Base-by-base conservation (phyloP, 331 rosid genomes). In the Acacia concinna region DNA sequence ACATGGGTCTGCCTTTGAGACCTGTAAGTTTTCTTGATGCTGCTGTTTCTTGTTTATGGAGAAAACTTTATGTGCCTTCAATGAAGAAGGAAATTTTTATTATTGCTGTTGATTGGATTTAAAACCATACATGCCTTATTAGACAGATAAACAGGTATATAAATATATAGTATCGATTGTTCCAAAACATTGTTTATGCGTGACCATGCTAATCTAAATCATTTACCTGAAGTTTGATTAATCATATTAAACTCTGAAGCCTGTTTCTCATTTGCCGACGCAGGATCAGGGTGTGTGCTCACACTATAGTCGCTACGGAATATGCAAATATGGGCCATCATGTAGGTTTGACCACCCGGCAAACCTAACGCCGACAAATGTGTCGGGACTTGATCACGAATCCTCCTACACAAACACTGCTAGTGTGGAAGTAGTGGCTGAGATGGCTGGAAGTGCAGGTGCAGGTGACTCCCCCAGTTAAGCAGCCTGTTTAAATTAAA, bases 1-100 rank as follows among this genome's bases (percentile, higher is more conserved):
- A 96, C 89, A 91, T 86, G 86, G 99, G 99, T 75, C 92, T 93
- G 73, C 99, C 99, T 76, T 77, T 96, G 87, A 90, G 99, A 91
- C 97, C 99, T 40, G 98, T 96, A 87, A 93, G 97, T 68, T 79
- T 43, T 74, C 27, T 57, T 74, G 6, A 20, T 27, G 69, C 56
- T 32, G 25, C 51, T 54, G 49, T 63, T 34, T 51, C 57, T 35
- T 76, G 77, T 68, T 27, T 51, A 18, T 30, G 15, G 27, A 35
- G 73, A 37, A 52, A 64, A 66, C 65, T 31, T 23, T 66, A 17
- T 15, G 14, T 15, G 54, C 21, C 54, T 21, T 17, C 54, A 47
- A 4, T 47, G 54, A 47, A 18, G 5, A 59, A 62, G 31, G n/a
- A 17, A 20, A 28, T 1, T 34, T 28, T 37, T 68, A 38, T 18